phyloP scores from a whole-genome alignment of 306 rosid species.

The Lathyrus sativus region DNA sequence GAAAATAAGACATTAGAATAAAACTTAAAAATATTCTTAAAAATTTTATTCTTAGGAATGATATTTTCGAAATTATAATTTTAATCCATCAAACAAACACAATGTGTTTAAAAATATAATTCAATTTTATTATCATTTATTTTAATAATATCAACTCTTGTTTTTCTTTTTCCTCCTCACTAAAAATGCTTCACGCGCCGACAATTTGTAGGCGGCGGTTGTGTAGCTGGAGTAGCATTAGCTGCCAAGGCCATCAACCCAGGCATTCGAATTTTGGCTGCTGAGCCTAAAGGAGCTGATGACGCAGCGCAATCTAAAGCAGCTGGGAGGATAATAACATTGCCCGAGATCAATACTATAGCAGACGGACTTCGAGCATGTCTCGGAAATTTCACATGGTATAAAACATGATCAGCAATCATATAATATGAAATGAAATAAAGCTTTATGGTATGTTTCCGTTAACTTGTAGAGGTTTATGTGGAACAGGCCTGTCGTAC shows the following conservation, averaged over 20 bases:
- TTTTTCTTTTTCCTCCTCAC: no score
- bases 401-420: constrained; percentile 26
- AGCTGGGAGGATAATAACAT: constrained; percentile 72
- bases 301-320: constrained; percentile 91
- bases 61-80: no score
- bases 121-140: no score
- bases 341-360: constrained; percentile 74
- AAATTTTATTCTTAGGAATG: no score
- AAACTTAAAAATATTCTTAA: no score
- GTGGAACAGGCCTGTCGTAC: constrained; percentile 73
- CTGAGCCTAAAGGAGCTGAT: constrained; percentile 87
- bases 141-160: no score
- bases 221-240: constrained; percentile 59
- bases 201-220: neutral
- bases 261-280: constrained; percentile 70
- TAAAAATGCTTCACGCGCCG: no score
- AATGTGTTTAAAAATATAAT: no score
- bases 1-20: no score
- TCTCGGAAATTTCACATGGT: constrained; percentile 89
- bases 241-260: constrained; percentile 93
- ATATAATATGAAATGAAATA: constrained; percentile 28
- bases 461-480: neutral
- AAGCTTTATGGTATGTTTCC: neutral
- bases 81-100: no score
- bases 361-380: constrained; percentile 91